A percentile compares a stretch with the other conserved stretches of the same genome.
Conservation (phyloP, 2,329 filamentous ascomycete genomes). For the Neopestalotiopsis sp. region DNA sequence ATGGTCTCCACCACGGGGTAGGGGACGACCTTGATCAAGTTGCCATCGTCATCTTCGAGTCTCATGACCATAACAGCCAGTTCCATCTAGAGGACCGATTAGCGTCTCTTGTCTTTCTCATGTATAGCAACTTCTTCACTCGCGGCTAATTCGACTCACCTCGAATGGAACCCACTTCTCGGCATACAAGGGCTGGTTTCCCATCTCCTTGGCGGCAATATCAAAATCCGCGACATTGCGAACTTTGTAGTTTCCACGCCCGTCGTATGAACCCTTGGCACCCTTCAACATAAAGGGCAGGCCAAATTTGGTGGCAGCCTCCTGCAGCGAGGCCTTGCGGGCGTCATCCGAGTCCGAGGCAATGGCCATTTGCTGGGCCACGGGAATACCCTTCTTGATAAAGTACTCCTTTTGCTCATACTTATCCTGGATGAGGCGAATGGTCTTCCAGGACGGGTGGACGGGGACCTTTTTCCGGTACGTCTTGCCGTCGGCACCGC, state of each 20-base stretch:
- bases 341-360: constrained; percentile 50
- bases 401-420: constrained; percentile 87
- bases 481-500: constrained; percentile 40
- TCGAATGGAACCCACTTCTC: constrained; percentile 75
- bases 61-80: constrained; percentile 12
- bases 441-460: constrained; percentile 84
- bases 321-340: constrained; percentile 64
- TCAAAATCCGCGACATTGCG: constrained; percentile 51
- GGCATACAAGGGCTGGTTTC: constrained; percentile 77
- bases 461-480: constrained; percentile 59
- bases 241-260: constrained; percentile 70
- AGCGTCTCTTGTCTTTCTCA: not conserved
- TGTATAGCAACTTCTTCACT: not conserved
- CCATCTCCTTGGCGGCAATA: constrained; percentile 72
- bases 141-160: not conserved
- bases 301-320: constrained; percentile 69
- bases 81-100: not conserved
- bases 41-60: constrained; percentile 4
- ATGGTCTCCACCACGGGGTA: constrained; percentile 82
- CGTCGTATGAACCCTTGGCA: constrained; percentile 89
- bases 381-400: constrained; percentile 68
- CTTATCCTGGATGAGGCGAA: constrained; percentile 93
- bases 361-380: constrained; percentile 73
- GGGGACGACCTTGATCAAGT: constrained; percentile 12
- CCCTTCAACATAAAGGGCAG: constrained; percentile 94